Percentiles rank a stretch among this genome's conserved stretches.
Evolutionary conservation across 805 yeast species (phyloP).

Genomic region (Phaffomyces thermotolerans): DNA sequence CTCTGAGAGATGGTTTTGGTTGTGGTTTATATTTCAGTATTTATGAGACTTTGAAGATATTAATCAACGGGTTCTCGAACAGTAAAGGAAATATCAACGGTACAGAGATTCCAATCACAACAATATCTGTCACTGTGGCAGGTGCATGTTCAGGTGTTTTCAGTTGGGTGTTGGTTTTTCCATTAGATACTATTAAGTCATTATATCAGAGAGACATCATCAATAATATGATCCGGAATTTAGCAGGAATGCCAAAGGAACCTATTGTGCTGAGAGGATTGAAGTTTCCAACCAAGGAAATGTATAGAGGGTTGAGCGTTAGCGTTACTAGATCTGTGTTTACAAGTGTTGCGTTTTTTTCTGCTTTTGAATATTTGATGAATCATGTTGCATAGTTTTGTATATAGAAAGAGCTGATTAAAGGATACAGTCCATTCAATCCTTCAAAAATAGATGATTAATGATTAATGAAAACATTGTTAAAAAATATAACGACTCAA

Average conservation of each 20-base stretch:
- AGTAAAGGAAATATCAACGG: slow-evolving; percentile 27
- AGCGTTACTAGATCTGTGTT: slow-evolving; percentile 64
- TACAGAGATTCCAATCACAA: slow-evolving; percentile 25
- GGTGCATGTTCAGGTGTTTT: slow-evolving; percentile 78
- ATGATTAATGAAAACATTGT: slow-evolving; percentile 1
- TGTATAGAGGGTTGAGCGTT: slow-evolving; percentile 76
- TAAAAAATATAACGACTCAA: too few species aligned
- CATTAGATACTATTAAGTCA: slow-evolving; percentile 75
- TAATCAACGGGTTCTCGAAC: slow-evolving; percentile 25
- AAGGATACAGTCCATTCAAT: neutral
- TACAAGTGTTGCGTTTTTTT: slow-evolving; percentile 70
- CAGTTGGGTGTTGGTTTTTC: slow-evolving; percentile 71
- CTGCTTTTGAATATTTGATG: slow-evolving; percentile 65
- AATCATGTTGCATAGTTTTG: slow-evolving; percentile 34
- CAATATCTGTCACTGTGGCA: slow-evolving; percentile 50
- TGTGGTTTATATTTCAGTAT: slow-evolving; percentile 68
- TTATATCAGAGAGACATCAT: slow-evolving; percentile 69
- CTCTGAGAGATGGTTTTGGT: slow-evolving; percentile 61
- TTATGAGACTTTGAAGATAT: slow-evolving; percentile 65
- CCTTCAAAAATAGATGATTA: neutral
- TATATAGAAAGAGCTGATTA: neutral
- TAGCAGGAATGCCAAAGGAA: slow-evolving; percentile 34
- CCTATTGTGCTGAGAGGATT: slow-evolving; percentile 29
- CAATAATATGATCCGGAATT: slow-evolving; percentile 52
- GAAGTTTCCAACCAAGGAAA: slow-evolving; percentile 36